Evolutionary conservation across 208 protist species (phyloP), one percentile per base, ranked within the genome.

Genomic region (Leishmania guyanensis): DNA sequence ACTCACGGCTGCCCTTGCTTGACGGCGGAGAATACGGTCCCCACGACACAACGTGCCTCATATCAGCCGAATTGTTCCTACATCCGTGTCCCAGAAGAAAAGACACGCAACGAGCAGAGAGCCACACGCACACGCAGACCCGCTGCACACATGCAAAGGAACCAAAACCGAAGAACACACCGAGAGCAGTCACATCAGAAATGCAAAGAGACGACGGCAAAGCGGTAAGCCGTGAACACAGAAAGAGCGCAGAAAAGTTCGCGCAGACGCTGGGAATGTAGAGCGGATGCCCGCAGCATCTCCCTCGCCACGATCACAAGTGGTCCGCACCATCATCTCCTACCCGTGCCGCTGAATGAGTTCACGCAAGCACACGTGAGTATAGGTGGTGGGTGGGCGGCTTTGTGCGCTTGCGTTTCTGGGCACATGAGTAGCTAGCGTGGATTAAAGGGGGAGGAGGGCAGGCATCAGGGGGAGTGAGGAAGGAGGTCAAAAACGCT

Each of bases 401-500:
- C 43, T 6, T 46, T 46, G 43, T 46, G 43, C 43, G 43, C 43
- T 46, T 46, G 43, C 43, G 43, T 46, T 46, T 46, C 43, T 46
- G 43, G 43, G 43, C 43, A 46, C 4, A 46, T 46, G 43, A 46
- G 43, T 46, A 46, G 43, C 43, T 46, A 46, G 43, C 43, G 43
- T 46, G 43, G 43, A 46, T 46, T 46, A 46, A 46, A 46, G 43
- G 43, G 0, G 4, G 43, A 46, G 43, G 43, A 46, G 43, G 43
- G 4, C 43, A 46, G 43, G 43, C 43, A 46, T 46, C 43, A 46
- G 4, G 43, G 33, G 29, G 66, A 80, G 39, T n/a, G 46, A 78
- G 78, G 29, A 39, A 81, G 75, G 54, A 76, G 76, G 65, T 62
- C 53, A 83, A 64, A 43, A 83, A 82, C 53, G 48, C 75, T 33